Conservation (phyloP, 2,329 filamentous ascomycete genomes). For the Niveomyces coronatus region DNA sequence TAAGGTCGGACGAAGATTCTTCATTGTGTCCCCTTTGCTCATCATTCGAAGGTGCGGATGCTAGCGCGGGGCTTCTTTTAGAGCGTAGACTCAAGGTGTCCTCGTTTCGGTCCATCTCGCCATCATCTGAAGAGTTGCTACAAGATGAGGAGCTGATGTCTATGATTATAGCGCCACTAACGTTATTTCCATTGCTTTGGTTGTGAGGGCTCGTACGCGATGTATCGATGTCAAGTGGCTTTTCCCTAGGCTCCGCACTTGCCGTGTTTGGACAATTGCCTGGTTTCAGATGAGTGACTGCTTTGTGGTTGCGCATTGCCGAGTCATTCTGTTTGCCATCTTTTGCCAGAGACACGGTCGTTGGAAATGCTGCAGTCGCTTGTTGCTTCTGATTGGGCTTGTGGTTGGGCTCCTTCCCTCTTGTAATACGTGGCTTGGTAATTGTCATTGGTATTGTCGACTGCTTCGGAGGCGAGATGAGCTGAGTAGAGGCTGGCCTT, state of each 20-base stretch:
- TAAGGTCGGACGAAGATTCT: conserved; percentile 2
- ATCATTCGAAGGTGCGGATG: not conserved
- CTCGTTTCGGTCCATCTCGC: not conserved
- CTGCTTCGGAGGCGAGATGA: conserved; percentile 6
- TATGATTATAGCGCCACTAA: not conserved
- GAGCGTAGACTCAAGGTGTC: not conserved
- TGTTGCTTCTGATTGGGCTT: conserved; percentile 1
- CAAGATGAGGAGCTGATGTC: not conserved
- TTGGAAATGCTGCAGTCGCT: conserved; percentile 17
- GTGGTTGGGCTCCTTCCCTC: not conserved
- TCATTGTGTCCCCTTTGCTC: not conserved
- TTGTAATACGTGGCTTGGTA: not conserved
- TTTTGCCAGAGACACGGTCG: conserved; percentile 18
- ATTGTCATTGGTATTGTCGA: not conserved
- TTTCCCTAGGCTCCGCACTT: too few relatives aligned
- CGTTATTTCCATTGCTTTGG: too few relatives aligned
- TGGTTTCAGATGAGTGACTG: conserved; percentile 1
- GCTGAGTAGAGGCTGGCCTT: not conserved
- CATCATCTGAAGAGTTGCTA: too few relatives aligned
- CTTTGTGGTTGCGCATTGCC: not conserved
- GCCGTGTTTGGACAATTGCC: too few relatives aligned
- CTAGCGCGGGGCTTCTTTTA: not conserved
- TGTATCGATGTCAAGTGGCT: too few relatives aligned
- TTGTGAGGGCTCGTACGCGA: too few relatives aligned
- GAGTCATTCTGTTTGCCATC: conserved; percentile 2